phyloP scores from a whole-genome alignment of 371 early-diverging fungal species.

The Mucor lusitanicus region DNA sequence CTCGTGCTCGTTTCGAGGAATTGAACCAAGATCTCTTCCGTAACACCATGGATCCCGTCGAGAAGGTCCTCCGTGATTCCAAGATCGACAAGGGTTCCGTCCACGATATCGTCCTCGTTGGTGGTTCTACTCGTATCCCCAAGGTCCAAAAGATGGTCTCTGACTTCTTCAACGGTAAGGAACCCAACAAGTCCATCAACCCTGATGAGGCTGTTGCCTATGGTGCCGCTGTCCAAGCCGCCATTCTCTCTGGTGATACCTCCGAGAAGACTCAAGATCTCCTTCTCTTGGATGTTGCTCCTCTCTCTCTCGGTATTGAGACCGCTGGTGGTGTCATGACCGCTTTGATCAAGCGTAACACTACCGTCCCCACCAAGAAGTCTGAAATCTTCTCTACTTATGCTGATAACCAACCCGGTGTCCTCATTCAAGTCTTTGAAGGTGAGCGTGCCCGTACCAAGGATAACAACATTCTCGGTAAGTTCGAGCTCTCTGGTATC shows the following conservation, averaged over 20 bases:
- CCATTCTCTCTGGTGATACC: constrained; percentile 80
- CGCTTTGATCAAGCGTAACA: constrained; percentile 83
- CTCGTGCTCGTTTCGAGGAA: constrained; percentile 94
- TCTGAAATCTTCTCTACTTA: constrained; percentile 60
- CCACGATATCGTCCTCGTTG: constrained; percentile 98
- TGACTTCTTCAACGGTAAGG: constrained; percentile 96
- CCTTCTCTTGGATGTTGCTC: constrained; percentile 88
- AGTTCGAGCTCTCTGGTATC: constrained; percentile 87
- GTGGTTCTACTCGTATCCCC: constrained; percentile 99
- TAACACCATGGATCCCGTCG: constrained; percentile 84
- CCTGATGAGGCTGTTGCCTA: constrained; percentile 98
- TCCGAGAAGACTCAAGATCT: constrained; percentile 72
- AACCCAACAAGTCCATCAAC: constrained; percentile 95
- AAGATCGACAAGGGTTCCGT: constrained; percentile 92
- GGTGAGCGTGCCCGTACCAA: constrained; percentile 91
- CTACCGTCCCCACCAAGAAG: constrained; percentile 90
- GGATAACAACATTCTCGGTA: constrained; percentile 93
- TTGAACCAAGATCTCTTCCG: constrained; percentile 89
- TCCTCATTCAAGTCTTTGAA: constrained; percentile 91
- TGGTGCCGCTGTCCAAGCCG: constrained; percentile 97
- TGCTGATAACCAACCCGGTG: constrained; percentile 80
- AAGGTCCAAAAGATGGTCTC: constrained; percentile 98
- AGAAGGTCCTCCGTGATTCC: constrained; percentile 87
- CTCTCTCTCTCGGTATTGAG: constrained; percentile 93
- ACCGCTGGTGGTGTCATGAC: constrained; percentile 89